A percentile compares a stretch with the other conserved stretches of the same genome.
These are phyloP conservation scores for Periglandula ipomoeae DNA, from an alignment of 2,329 filamentous ascomycete species.

Conservation along the genomic window DNA sequence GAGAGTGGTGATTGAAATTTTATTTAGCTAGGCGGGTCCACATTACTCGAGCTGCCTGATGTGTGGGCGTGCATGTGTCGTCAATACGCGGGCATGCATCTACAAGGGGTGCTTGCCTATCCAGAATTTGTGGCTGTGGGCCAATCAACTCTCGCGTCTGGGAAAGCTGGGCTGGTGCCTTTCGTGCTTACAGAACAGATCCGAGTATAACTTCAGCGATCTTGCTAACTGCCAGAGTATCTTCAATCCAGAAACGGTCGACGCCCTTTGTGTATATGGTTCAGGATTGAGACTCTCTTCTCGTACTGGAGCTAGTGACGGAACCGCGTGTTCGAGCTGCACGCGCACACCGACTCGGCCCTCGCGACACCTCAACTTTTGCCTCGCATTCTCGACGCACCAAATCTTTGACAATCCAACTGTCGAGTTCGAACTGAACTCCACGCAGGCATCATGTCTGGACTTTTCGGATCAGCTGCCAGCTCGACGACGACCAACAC, in stretches of 20 bases:
- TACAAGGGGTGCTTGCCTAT: slow-evolving; percentile 10
- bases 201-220: neutral
- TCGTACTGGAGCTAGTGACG: too few relatives aligned
- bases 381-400: neutral
- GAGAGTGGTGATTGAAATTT: slow-evolving; percentile 13
- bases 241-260: neutral
- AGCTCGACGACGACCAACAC: slow-evolving; percentile 55
- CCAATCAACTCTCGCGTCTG: slow-evolving; percentile 2
- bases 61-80: neutral
- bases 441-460: slow-evolving; percentile 46
- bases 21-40: slow-evolving; percentile 15
- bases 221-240: neutral
- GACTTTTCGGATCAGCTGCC: slow-evolving; percentile 47
- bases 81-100: slow-evolving; percentile 4
- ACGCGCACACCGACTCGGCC: neutral
- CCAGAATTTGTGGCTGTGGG: neutral
- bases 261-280: too few relatives aligned
- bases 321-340: neutral
- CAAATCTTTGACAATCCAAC: too few relatives aligned
- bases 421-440: neutral
- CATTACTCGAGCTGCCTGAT: slow-evolving; percentile 9
- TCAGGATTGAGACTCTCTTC: too few relatives aligned
- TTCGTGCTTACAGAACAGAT: neutral
- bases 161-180: neutral
- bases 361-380: neutral